A percentile compares a stretch with the other conserved stretches of the same genome.
Evolutionary conservation across 345 rosid species (phyloP).

Genomic region (Lepidium didymum): DNA sequence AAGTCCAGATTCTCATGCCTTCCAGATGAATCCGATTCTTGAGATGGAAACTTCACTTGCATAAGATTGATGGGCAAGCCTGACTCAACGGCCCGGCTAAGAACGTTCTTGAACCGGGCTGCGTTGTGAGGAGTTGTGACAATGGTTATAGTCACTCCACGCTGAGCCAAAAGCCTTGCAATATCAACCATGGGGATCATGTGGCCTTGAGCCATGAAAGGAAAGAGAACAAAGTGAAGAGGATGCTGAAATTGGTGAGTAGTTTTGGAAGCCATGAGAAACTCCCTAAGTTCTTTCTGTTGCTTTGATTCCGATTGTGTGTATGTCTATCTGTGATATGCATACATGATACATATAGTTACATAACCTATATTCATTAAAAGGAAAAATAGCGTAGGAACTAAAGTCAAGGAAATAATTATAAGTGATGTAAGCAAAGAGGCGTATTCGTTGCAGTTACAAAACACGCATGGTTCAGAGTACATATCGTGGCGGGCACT

Average conservation of each 20-base stretch:
- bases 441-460: background rate
- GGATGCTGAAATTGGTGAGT: background rate
- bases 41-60: conserved; percentile 20
- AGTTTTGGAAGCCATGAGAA: conserved; percentile 17
- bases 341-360: too few relatives aligned
- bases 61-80: conserved; percentile 25
- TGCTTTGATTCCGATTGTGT: background rate
- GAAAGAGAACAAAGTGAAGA: conserved; percentile 46
- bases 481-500: background rate
- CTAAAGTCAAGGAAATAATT: background rate
- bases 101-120: conserved; percentile 8
- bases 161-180: conserved; percentile 40
- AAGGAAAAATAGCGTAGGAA: background rate
- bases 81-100: conserved; percentile 23
- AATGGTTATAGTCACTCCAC: conserved; percentile 29
- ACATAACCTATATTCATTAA: too few relatives aligned
- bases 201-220: conserved; percentile 43
- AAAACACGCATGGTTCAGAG: conserved; percentile 1
- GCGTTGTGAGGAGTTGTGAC: conserved; percentile 45
- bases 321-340: background rate
- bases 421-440: background rate
- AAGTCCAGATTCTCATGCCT: conserved; percentile 32
- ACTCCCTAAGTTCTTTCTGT: background rate
- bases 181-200: conserved; percentile 41
- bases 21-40: conserved; percentile 7